Conservation (phyloP, 495 filamentous ascomycete species). For the Glutinoglossum americanum region DNA sequence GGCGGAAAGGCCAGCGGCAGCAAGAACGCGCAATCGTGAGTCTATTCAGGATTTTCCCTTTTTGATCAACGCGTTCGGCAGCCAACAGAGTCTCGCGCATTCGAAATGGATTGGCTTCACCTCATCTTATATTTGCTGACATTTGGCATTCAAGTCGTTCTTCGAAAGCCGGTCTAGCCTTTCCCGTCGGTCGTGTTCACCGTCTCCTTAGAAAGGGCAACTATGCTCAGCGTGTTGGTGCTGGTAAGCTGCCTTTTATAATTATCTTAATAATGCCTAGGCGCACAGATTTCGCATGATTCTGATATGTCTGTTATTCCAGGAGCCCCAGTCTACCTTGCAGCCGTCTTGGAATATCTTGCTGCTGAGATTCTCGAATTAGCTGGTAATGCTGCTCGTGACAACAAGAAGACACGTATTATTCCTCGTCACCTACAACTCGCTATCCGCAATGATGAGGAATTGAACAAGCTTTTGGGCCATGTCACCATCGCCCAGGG, state of each 20-base stretch:
- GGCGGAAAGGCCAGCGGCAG: slow-evolving; percentile 92
- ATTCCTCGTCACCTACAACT: slow-evolving; percentile 98
- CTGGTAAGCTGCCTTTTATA: slow-evolving; percentile 33
- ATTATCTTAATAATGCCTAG: too few species aligned
- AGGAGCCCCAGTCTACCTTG: slow-evolving; percentile 93
- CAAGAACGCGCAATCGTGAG: slow-evolving; percentile 96
- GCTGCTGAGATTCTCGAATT: slow-evolving; percentile 97
- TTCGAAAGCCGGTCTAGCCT: slow-evolving; percentile 96
- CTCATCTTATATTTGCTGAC: slow-evolving; percentile 5
- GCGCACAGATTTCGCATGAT: neutral
- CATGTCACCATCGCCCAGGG: slow-evolving; percentile 99
- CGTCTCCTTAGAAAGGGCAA: slow-evolving; percentile 98
- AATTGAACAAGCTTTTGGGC: slow-evolving; percentile 98
- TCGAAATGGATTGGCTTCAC: neutral
- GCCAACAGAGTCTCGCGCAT: neutral
- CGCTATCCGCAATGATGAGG: slow-evolving; percentile 98
- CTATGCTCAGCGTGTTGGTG: slow-evolving; percentile 99
- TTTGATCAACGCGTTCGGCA: neutral
- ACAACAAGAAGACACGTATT: slow-evolving; percentile 99
- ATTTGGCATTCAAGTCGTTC: slow-evolving; percentile 48
- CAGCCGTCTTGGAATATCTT: slow-evolving; percentile 95
- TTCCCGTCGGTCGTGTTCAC: slow-evolving; percentile 99
- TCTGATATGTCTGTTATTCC: slow-evolving; percentile 15
- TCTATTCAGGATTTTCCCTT: slow-evolving; percentile 12
- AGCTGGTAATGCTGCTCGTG: slow-evolving; percentile 93